These are phyloP conservation scores for Globisporangium heterothallicum DNA, from an alignment of 352 stramenopile species.

Conservation along the genomic window DNA sequence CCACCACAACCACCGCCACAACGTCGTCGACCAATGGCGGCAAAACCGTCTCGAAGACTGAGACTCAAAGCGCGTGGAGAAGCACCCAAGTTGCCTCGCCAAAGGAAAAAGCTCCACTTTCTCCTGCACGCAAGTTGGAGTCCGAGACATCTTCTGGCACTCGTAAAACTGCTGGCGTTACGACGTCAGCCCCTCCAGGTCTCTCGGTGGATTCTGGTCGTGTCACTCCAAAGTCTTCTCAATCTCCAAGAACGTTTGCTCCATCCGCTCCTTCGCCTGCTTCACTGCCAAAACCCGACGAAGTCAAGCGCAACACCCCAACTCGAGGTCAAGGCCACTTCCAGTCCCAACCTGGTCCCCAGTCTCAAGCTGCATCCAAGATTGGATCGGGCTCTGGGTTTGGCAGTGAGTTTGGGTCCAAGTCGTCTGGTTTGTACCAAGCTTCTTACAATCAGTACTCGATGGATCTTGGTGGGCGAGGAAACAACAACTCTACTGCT, in stretches of 20 bases:
- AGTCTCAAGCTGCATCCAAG: slow-evolving; percentile 39
- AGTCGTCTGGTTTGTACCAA: slow-evolving; percentile 66
- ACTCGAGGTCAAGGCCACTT: slow-evolving; percentile 51
- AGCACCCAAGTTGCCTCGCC: slow-evolving; percentile 39
- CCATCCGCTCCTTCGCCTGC: slow-evolving; percentile 79
- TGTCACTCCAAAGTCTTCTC: slow-evolving; percentile 55
- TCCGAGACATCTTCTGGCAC: slow-evolving; percentile 2
- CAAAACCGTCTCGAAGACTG: slow-evolving; percentile 39
- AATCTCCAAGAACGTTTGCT: slow-evolving; percentile 55
- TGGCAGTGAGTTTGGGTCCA: slow-evolving; percentile 42
- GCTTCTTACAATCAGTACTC: slow-evolving; percentile 77
- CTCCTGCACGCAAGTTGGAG: slow-evolving; percentile 41
- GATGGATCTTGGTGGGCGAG: slow-evolving; percentile 60
- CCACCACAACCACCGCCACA: slow-evolving; percentile 37
- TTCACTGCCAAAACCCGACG: slow-evolving; percentile 80
- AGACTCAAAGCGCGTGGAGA: slow-evolving; percentile 56
- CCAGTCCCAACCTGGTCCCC: slow-evolving; percentile 28
- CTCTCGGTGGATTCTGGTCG: slow-evolving; percentile 64
- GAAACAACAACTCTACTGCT: slow-evolving; percentile 11
- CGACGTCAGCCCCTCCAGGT: slow-evolving; percentile 59
- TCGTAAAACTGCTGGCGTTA: slow-evolving; percentile 27
- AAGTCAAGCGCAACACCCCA: slow-evolving; percentile 73
- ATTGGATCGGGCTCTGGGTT: slow-evolving; percentile 51
- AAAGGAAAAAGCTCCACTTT: slow-evolving; percentile 63
- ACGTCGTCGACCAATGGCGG: slow-evolving; percentile 28